A percentile compares a stretch with the other conserved stretches of the same genome.
Evolutionary conservation across 2,329 filamentous ascomycete genomes (phyloP).

Genomic region (Pseudopithomyces chartarum): DNA sequence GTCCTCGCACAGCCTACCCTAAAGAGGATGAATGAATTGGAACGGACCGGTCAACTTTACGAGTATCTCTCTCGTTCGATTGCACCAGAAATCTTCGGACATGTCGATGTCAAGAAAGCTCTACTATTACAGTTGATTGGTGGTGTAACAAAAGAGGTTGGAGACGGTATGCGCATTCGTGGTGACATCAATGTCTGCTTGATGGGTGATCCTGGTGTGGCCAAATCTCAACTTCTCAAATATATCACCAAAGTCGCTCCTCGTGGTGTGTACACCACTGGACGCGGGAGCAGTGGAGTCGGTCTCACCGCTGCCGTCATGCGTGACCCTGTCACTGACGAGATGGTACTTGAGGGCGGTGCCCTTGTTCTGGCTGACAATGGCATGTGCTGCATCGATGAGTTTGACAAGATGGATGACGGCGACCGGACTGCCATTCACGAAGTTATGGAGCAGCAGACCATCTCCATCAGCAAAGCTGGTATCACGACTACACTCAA

Average conservation of each 20-base stretch:
- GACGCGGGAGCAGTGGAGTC: conserved; percentile 79
- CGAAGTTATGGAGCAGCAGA: conserved; percentile 89
- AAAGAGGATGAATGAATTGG: conserved; percentile 82
- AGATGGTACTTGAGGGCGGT: conserved; percentile 83
- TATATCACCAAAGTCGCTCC: conserved; percentile 99
- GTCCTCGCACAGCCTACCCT: conserved; percentile 79
- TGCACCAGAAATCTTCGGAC: conserved; percentile 94
- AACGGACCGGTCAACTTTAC: conserved; percentile 88
- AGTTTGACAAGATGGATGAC: conserved; percentile 91
- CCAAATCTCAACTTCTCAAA: conserved; percentile 96
- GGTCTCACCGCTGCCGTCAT: conserved; percentile 83
- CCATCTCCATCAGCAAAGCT: conserved; percentile 85
- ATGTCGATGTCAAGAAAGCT: conserved; percentile 97
- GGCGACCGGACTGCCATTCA: conserved; percentile 81
- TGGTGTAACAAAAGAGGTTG: conserved; percentile 94
- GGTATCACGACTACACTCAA: conserved; percentile 97
- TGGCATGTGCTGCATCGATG: conserved; percentile 84
- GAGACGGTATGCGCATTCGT: conserved; percentile 97
- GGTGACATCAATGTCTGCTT: conserved; percentile 98
- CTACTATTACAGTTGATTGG: conserved; percentile 93
- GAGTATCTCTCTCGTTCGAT: conserved; percentile 96
- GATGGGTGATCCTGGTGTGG: conserved; percentile 99
- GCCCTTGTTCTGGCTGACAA: conserved; percentile 81
- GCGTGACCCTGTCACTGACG: conserved; percentile 81
- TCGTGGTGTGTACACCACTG: conserved; percentile 83